A percentile compares a stretch with the other conserved stretches of the same genome.
Conservation (phyloP, 345 rosid species). For the Mercurialis annua region DNA sequence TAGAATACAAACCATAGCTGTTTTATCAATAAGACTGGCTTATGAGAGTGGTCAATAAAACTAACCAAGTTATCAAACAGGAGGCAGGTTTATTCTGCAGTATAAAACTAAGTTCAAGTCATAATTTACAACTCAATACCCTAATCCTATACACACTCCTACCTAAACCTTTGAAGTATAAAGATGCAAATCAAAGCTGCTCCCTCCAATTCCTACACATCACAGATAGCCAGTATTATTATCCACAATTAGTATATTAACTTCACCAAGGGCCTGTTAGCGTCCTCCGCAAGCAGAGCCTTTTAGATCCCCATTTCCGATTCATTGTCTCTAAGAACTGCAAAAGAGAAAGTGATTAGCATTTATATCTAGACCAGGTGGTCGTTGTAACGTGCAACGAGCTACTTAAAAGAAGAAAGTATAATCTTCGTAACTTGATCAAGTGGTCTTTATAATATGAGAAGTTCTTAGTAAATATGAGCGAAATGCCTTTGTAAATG, state of each 20-base stretch:
- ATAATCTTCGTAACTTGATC: too few species aligned
- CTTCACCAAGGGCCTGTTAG: conserved; percentile 37
- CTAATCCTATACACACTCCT: conserved; percentile 39
- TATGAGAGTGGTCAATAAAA: too few species aligned
- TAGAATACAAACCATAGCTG: too few species aligned
- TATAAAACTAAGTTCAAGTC: conserved; percentile 29
- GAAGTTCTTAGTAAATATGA: too few species aligned
- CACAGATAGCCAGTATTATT: conserved; percentile 15
- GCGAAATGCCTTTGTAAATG: background rate
- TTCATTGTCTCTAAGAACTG: conserved; percentile 42
- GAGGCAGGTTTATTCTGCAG: conserved; percentile 16
- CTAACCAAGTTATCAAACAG: background rate
- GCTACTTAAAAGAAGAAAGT: background rate
- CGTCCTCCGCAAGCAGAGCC: conserved; percentile 35
- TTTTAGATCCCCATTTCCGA: conserved; percentile 30
- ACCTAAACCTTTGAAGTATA: conserved; percentile 19
- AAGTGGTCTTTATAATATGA: too few species aligned
- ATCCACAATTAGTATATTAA: background rate
- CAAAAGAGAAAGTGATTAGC: conserved; percentile 3
- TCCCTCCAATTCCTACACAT: conserved; percentile 3
- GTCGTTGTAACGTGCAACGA: background rate
- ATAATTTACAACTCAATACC: conserved; percentile 44
- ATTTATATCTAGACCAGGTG: background rate
- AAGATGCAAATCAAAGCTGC: conserved; percentile 16
- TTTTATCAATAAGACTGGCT: too few species aligned